Conservation (phyloP, 208 protist species). For the Leishmania braziliensis region DNA sequence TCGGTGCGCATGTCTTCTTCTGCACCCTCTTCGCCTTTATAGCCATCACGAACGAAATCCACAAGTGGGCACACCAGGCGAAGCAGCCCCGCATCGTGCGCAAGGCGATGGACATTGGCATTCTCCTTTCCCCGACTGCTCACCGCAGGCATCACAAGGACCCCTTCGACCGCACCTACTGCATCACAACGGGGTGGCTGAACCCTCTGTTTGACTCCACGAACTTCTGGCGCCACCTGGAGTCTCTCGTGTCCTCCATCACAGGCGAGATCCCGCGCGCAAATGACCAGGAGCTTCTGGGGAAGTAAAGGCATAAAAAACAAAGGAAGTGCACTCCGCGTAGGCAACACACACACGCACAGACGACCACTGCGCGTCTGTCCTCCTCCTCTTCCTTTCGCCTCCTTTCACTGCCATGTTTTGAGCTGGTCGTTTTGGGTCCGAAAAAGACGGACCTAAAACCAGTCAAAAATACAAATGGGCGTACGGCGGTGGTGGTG, state of each 20-base stretch:
- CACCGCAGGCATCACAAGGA: conserved; percentile 93
- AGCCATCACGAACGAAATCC: conserved; percentile 93
- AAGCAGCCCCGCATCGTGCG: conserved; percentile 63
- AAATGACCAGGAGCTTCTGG: conserved; percentile 82
- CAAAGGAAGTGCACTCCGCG: neutral
- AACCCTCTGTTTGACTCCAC: conserved; percentile 87
- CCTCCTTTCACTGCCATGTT: neutral
- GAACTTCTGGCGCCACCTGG: conserved; percentile 90
- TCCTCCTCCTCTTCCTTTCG: neutral
- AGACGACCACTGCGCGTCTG: neutral
- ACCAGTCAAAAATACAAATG: too few relatives aligned
- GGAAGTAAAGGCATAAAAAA: conserved; percentile 43
- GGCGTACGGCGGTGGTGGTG: too few relatives aligned
- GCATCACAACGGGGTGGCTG: conserved; percentile 96
- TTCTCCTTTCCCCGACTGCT: conserved; percentile 83
- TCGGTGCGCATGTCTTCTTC: conserved; percentile 71
- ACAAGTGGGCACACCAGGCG: conserved; percentile 93
- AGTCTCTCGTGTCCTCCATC: conserved; percentile 74
- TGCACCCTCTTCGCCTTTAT: conserved; percentile 81
- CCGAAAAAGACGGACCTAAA: too few relatives aligned
- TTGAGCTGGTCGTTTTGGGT: too few relatives aligned
- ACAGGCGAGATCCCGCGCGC: conserved; percentile 83
- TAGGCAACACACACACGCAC: neutral
- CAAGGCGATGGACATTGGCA: conserved; percentile 63
- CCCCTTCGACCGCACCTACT: conserved; percentile 93